These are phyloP conservation scores for Coemansia asiatica DNA, from an alignment of 192 early-diverging fungal genomes.

Conservation along the genomic window DNA sequence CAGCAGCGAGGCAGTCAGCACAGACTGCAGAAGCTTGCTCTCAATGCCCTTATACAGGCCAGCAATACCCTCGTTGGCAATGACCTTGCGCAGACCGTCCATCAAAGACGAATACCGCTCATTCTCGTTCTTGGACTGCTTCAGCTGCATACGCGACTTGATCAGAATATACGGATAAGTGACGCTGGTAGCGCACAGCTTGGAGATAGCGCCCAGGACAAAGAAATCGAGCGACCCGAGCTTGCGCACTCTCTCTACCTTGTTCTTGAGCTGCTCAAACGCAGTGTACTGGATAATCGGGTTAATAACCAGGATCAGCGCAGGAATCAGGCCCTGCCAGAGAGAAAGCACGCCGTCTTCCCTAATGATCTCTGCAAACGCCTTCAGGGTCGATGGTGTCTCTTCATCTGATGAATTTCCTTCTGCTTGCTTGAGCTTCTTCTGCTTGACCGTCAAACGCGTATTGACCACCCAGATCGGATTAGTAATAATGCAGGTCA, in stretches of 20 bases:
- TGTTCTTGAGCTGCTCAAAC: conserved; percentile 90
- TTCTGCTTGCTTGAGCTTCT: conserved; percentile 57
- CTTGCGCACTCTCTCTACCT: conserved; percentile 59
- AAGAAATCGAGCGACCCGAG: conserved; percentile 91
- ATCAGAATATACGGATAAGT: conserved; percentile 99
- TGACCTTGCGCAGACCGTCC: conserved; percentile 92
- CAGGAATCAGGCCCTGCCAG: conserved; percentile 91
- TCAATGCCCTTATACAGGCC: conserved; percentile 91
- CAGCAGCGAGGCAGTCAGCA: conserved; percentile 92
- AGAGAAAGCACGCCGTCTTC: conserved; percentile 86
- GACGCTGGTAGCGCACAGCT: conserved; percentile 89
- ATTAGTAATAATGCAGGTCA: conserved; percentile 87
- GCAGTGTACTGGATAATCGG: conserved; percentile 99
- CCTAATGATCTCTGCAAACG: conserved; percentile 75
- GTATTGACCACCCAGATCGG: conserved; percentile 99
- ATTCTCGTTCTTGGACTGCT: conserved; percentile 75
- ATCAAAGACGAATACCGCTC: conserved; percentile 76
- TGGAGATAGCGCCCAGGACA: conserved; percentile 91
- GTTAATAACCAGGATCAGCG: conserved; percentile 97
- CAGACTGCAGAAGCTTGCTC: conserved; percentile 93
- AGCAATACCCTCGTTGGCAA: conserved; percentile 81
- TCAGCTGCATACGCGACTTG: conserved; percentile 97
- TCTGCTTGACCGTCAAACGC: conserved; percentile 77
- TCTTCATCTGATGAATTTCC: conserved; percentile 26
- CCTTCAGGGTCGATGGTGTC: conserved; percentile 51